Conservation (phyloP, 257 asterid species). For the Euphrasia confusa region DNA sequence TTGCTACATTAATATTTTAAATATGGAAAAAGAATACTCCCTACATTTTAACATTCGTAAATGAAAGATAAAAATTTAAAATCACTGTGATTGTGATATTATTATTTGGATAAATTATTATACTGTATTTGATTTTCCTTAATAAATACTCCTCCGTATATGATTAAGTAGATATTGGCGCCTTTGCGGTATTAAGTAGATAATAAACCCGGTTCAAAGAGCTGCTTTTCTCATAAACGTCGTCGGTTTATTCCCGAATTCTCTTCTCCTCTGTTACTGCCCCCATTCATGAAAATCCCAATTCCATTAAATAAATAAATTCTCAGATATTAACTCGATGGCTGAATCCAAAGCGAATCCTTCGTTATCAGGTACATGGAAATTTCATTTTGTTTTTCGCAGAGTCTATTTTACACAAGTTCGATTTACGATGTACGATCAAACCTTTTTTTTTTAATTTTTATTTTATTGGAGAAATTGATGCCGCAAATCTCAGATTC, state of each 20-base stretch:
- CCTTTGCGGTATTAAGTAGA: too few species aligned
- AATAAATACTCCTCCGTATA: too few species aligned
- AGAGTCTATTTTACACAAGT: not conserved
- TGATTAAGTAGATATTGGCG: too few species aligned
- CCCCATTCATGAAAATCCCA: not conserved
- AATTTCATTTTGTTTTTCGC: not conserved
- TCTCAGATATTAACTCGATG: constrained; percentile 24
- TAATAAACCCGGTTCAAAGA: too few species aligned
- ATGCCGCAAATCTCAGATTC: not conserved
- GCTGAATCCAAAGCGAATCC: constrained; percentile 35
- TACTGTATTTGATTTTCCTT: too few species aligned
- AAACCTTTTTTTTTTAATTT: not conserved
- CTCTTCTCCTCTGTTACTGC: not conserved
- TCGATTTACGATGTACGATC: constrained; percentile 2
- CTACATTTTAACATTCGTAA: too few species aligned
- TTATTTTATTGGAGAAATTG: not conserved
- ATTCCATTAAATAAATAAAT: not conserved
- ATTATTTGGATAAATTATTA: too few species aligned
- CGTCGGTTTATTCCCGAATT: not conserved
- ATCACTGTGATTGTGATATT: too few species aligned
- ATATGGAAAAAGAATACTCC: too few species aligned
- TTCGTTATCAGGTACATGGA: constrained; percentile 38
- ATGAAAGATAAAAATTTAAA: too few species aligned
- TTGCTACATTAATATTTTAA: too few species aligned
- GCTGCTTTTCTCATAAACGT: too few species aligned